These are phyloP conservation scores for Fusarium papillatum DNA, from an alignment of 2,329 filamentous ascomycete genomes.

Conservation along the genomic window DNA sequence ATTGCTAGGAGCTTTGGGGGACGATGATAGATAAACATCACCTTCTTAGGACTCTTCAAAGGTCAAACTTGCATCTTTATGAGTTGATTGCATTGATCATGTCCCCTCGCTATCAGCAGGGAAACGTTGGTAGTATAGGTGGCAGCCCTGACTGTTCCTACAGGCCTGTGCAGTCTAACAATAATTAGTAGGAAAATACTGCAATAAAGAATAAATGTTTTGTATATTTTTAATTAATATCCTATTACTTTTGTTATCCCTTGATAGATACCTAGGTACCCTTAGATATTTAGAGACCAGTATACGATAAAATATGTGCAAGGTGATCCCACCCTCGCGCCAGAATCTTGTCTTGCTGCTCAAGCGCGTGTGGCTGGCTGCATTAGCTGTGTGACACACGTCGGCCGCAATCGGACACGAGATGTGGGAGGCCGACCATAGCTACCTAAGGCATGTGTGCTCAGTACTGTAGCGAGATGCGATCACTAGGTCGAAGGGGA, in stretches of 20 bases:
- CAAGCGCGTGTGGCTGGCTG: not conserved
- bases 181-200: not conserved
- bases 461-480: not conserved
- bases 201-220: not conserved
- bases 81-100: not conserved
- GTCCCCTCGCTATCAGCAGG: not conserved
- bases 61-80: not conserved
- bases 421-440: conserved; percentile 1
- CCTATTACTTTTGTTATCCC: not conserved
- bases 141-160: not conserved
- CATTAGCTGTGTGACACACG: not conserved
- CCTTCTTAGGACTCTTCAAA: not conserved
- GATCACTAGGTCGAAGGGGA: not conserved
- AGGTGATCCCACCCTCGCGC: not conserved
- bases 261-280: not conserved
- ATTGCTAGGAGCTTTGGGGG: not conserved
- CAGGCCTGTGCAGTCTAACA: not conserved
- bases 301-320: not conserved
- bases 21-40: not conserved
- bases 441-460: not conserved
- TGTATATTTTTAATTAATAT: not conserved
- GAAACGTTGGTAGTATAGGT: not conserved
- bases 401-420: not conserved
- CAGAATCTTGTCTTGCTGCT: not conserved
- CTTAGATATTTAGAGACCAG: not conserved